Percentiles rank a stretch among this genome's conserved stretches.
Conservation (phyloP, 208 protist species). For the Balamuthia mandrillaris region DNA sequence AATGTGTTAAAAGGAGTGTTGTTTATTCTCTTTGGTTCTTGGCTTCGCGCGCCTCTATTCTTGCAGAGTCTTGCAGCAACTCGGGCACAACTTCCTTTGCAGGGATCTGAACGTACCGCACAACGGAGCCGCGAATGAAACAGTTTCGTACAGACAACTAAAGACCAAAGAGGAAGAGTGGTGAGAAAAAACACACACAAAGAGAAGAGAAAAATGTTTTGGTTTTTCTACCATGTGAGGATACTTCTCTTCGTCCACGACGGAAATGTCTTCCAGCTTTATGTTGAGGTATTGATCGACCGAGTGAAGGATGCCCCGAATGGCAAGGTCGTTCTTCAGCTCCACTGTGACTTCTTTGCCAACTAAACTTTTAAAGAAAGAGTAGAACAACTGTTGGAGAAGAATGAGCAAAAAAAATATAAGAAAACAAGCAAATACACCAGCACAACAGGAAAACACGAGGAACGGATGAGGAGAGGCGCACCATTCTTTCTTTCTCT, state of each 20-base stretch:
- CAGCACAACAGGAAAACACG: too few relatives aligned
- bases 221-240: conserved; percentile 77
- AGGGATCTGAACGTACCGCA: conserved; percentile 82
- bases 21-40: not conserved
- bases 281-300: conserved; percentile 89
- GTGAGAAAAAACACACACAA: not conserved
- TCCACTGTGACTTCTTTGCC: conserved; percentile 80
- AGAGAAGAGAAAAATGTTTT: not conserved
- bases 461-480: too few relatives aligned
- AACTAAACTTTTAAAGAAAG: conserved; percentile 85
- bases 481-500: too few relatives aligned
- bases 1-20: not conserved
- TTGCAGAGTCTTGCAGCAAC: conserved; percentile 79
- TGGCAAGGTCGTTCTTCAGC: conserved; percentile 79
- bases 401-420: too few relatives aligned
- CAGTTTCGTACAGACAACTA: conserved; percentile 81
- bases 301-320: conserved; percentile 76
- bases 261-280: conserved; percentile 77
- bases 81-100: conserved; percentile 78
- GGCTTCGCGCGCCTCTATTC: conserved; percentile 59
- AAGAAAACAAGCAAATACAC: too few relatives aligned
- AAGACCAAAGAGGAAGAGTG: not conserved
- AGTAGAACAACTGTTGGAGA: conserved; percentile 82
- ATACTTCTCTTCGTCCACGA: conserved; percentile 77
- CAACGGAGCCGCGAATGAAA: conserved; percentile 84